These are phyloP conservation scores for Suillus tomentosus DNA, from an alignment of 768 basidiomycete genomes.

Conservation along the genomic window DNA sequence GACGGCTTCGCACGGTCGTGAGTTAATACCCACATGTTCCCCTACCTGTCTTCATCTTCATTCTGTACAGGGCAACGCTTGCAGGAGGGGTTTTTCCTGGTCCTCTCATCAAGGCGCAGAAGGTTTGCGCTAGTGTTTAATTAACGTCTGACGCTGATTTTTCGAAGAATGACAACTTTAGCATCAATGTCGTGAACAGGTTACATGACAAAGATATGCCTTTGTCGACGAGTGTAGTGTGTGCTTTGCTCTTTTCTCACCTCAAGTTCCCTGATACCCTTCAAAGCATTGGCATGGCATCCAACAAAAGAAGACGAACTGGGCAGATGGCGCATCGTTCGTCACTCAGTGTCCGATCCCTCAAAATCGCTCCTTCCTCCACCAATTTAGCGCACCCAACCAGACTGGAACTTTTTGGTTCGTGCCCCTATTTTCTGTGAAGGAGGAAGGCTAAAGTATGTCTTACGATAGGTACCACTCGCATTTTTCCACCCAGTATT, in stretches of 20 bases:
- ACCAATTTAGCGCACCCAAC: constrained; percentile 39
- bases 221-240: constrained; percentile 37
- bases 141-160: neutral
- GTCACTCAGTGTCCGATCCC: constrained; percentile 50
- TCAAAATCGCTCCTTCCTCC: constrained; percentile 39
- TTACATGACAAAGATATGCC: constrained; percentile 37
- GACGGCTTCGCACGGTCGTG: constrained; percentile 49
- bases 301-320: constrained; percentile 35
- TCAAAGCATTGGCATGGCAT: constrained; percentile 39
- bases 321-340: constrained; percentile 42
- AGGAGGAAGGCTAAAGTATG: neutral
- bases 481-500: constrained; percentile 40
- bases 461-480: constrained; percentile 39
- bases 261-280: neutral
- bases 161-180: constrained; percentile 33
- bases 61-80: constrained; percentile 38
- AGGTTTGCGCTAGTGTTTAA: constrained; percentile 27
- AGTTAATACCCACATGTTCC: constrained; percentile 12
- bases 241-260: constrained; percentile 16
- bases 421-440: neutral
- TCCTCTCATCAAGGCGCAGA: constrained; percentile 46
- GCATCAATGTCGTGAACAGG: constrained; percentile 39
- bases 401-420: constrained; percentile 50
- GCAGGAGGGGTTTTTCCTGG: constrained; percentile 52
- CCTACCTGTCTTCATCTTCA: neutral